Evolutionary conservation across 108 stramenopile genomes (phyloP).

Genomic region (Pseudonitzschia delicatissima): DNA sequence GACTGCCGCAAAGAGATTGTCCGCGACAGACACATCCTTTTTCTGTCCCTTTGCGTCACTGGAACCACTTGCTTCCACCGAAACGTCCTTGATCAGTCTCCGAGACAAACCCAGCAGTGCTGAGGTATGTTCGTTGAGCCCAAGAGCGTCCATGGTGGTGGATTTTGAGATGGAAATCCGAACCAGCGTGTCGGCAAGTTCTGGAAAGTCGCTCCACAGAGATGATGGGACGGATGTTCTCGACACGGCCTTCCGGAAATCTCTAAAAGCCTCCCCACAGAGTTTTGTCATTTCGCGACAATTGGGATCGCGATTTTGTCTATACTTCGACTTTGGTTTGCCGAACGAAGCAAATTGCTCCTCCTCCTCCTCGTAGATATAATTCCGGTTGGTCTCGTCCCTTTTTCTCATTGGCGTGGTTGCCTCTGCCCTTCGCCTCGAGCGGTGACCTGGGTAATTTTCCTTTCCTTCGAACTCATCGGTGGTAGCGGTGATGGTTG

Average conservation of each 20-base stretch:
- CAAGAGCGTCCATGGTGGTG: conserved; percentile 2
- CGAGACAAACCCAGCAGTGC: conserved; percentile 13
- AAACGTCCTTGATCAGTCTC: conserved; percentile 24
- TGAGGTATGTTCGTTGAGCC: conserved; percentile 14
- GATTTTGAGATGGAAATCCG: background rate
- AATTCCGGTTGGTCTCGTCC: background rate
- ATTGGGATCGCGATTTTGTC: background rate
- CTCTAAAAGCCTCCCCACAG: background rate
- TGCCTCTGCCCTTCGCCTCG: background rate
- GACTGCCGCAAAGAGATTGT: conserved; percentile 16
- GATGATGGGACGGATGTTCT: background rate
- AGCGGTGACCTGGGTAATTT: background rate
- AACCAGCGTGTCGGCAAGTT: conserved; percentile 9
- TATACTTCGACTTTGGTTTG: background rate
- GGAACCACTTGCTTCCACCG: background rate
- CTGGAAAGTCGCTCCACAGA: conserved; percentile 4
- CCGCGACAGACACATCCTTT: background rate
- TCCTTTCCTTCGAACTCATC: background rate
- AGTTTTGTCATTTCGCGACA: background rate
- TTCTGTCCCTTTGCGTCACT: background rate
- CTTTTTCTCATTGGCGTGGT: background rate
- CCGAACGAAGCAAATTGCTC: background rate
- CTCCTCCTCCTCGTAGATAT: background rate
- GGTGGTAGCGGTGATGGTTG: background rate
- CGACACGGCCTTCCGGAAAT: background rate